A percentile compares a stretch with the other conserved stretches of the same genome.
Conservation (phyloP, 1,139 yeast species). For the Zygosaccharomyces sapae region DNA sequence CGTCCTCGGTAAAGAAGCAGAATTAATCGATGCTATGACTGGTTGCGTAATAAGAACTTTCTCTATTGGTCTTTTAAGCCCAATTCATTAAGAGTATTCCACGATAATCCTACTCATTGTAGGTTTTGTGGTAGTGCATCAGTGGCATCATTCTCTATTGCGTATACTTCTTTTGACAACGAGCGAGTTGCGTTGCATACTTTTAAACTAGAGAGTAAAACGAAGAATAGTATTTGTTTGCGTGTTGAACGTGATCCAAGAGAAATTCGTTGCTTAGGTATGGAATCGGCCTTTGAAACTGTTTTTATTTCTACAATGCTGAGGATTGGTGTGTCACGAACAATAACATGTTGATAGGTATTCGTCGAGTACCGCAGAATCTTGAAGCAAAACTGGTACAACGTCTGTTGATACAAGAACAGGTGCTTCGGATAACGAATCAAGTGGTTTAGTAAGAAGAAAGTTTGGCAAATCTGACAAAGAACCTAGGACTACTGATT, state of each 20-base stretch:
- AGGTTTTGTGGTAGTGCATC: conserved; percentile 89
- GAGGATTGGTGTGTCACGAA: conserved; percentile 79
- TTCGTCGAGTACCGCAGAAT: conserved; percentile 44
- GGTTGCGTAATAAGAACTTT: conserved; percentile 58
- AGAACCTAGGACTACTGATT: neutral
- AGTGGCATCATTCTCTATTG: conserved; percentile 63
- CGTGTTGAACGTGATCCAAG: conserved; percentile 90
- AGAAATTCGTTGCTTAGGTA: conserved; percentile 84
- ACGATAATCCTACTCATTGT: conserved; percentile 83
- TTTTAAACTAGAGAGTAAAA: conserved; percentile 64
- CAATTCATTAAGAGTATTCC: conserved; percentile 61
- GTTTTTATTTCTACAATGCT: conserved; percentile 59
- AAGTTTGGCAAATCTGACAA: neutral
- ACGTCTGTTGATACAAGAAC: conserved; percentile 14
- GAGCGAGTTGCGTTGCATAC: conserved; percentile 60
- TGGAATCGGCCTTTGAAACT: conserved; percentile 67
- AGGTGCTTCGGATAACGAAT: conserved; percentile 9
- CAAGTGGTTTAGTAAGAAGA: conserved; percentile 13
- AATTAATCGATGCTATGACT: conserved; percentile 70
- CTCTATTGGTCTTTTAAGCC: conserved; percentile 56
- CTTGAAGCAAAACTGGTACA: conserved; percentile 10
- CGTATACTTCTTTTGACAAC: conserved; percentile 49
- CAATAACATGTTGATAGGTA: conserved; percentile 70
- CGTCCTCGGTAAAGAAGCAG: conserved; percentile 53
- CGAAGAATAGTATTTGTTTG: conserved; percentile 74